Evolutionary conservation across 371 early-diverging fungal genomes (phyloP).

Genomic region (Syncephalastrum racemosum): DNA sequence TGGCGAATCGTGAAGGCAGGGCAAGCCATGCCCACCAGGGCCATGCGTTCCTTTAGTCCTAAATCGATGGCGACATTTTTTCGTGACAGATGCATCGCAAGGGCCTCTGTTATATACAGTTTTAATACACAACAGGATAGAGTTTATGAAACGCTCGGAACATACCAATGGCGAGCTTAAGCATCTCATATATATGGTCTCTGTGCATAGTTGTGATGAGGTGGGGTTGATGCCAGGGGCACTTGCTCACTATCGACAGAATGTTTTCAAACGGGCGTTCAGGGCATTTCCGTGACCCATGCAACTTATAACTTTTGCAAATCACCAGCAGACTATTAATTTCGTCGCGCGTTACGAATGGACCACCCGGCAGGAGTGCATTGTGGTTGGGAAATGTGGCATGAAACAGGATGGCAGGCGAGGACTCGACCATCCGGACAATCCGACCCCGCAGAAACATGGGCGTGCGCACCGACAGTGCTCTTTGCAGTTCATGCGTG

Average conservation of each 20-base stretch:
- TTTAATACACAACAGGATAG: not conserved
- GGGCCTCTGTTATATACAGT: constrained; percentile 5
- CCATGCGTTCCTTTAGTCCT: constrained; percentile 46
- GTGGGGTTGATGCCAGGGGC: constrained; percentile 61
- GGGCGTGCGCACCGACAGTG: constrained; percentile 28
- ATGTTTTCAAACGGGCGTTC: constrained; percentile 69
- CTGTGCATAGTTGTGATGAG: constrained; percentile 54
- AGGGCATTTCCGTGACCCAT: constrained; percentile 60
- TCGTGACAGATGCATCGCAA: constrained; percentile 33
- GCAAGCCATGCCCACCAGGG: constrained; percentile 20
- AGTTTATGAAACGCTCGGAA: not conserved
- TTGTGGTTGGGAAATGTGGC: constrained; percentile 50
- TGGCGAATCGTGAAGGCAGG: constrained; percentile 55
- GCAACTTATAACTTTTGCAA: constrained; percentile 62
- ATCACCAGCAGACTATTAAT: constrained; percentile 55
- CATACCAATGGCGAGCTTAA: constrained; percentile 39
- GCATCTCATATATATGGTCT: constrained; percentile 65
- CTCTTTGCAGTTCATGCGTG: constrained; percentile 20
- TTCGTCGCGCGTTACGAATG: constrained; percentile 57
- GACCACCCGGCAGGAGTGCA: constrained; percentile 12
- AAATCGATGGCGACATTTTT: constrained; percentile 43
- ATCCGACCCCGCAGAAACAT: constrained; percentile 52
- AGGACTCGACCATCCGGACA: constrained; percentile 41
- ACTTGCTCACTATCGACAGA: constrained; percentile 55
- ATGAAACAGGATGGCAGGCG: constrained; percentile 53